Evolutionary conservation across 306 rosid genomes (phyloP).

Genomic region (Notholithocarpus densiflorus): DNA sequence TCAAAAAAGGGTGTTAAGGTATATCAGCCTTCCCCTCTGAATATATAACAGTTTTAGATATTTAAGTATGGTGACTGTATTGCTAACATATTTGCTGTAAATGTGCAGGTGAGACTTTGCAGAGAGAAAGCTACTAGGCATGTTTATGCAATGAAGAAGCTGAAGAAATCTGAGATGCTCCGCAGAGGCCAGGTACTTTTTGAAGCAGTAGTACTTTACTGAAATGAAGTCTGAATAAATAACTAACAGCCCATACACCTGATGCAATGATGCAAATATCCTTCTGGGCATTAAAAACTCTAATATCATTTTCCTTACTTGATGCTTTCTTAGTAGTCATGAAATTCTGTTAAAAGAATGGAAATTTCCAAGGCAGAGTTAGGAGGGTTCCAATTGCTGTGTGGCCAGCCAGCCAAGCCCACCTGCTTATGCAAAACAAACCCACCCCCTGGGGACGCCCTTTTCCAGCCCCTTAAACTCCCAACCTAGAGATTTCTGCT

Average conservation of each 20-base stretch:
- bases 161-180: conserved; percentile 90
- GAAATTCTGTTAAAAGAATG: not conserved
- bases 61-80: not conserved
- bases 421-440: too few species aligned
- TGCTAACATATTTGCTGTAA: not conserved
- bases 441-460: too few species aligned
- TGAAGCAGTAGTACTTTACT: not conserved
- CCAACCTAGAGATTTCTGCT: too few species aligned
- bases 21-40: too few species aligned
- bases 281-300: not conserved
- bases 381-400: too few species aligned
- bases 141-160: conserved; percentile 91
- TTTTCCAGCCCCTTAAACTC: too few species aligned
- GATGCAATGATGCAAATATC: not conserved
- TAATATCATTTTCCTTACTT: not conserved
- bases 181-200: conserved; percentile 71
- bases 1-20: not conserved
- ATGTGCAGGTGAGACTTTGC: conserved; percentile 75
- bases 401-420: too few species aligned
- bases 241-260: not conserved
- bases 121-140: conserved; percentile 75
- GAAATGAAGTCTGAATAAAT: not conserved
- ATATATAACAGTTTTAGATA: not conserved
- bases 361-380: not conserved
- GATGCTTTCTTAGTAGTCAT: not conserved